phyloP scores from a whole-genome alignment of 2,329 filamentous ascomycete species.

The Colletotrichum siamense region DNA sequence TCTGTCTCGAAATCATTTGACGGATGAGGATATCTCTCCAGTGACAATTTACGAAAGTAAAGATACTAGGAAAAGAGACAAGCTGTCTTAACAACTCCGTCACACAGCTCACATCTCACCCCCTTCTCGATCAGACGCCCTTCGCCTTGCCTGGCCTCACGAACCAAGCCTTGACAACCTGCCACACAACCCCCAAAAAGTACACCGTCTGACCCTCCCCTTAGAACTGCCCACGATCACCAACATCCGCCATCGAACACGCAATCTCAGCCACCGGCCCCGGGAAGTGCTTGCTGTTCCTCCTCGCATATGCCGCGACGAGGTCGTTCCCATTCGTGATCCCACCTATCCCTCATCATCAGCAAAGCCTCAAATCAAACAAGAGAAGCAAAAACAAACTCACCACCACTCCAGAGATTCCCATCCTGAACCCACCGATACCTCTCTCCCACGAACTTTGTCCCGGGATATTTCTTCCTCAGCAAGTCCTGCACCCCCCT shows the following conservation, averaged over 20 bases:
- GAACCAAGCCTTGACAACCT: slow-evolving; percentile 41
- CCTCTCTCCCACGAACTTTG: slow-evolving; percentile 49
- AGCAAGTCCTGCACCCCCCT: slow-evolving; percentile 46
- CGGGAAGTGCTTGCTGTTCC: slow-evolving; percentile 45
- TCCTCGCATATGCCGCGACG: slow-evolving; percentile 55
- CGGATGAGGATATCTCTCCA: too few species aligned
- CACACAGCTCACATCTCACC: background rate
- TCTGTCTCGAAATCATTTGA: too few species aligned
- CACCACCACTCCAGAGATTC: slow-evolving; percentile 61
- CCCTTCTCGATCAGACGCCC: background rate
- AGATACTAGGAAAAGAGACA: too few species aligned
- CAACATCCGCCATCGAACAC: slow-evolving; percentile 51
- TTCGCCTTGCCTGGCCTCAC: slow-evolving; percentile 20
- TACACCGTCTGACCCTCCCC: slow-evolving; percentile 37
- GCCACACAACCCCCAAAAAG: slow-evolving; percentile 39
- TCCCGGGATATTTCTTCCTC: slow-evolving; percentile 39
- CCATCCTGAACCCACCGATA: slow-evolving; percentile 58
- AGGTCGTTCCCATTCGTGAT: slow-evolving; percentile 63
- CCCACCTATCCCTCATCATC: slow-evolving; percentile 41
- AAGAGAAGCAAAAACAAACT: slow-evolving; percentile 25
- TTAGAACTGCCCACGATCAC: slow-evolving; percentile 52
- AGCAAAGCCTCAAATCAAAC: background rate
- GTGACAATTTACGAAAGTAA: background rate
- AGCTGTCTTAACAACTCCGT: too few species aligned
- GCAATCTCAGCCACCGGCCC: slow-evolving; percentile 48